Conservation (phyloP, 2,329 filamentous ascomycete genomes). For the Verticillium albo-atrum region DNA sequence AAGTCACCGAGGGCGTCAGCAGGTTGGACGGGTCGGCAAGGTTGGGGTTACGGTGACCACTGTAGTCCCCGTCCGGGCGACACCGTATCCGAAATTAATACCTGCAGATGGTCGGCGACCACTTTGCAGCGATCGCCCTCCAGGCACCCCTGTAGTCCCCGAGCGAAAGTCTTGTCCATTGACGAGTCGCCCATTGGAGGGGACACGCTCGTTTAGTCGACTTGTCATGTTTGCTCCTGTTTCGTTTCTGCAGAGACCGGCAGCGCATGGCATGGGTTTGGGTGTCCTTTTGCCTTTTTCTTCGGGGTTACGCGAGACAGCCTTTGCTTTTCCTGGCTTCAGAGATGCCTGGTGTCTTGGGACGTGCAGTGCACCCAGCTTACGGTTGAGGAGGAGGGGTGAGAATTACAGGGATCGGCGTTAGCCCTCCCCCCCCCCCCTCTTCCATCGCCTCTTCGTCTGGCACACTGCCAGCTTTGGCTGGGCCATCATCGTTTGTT, state of each 20-base stretch:
- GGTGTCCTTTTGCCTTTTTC: not conserved
- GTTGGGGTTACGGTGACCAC: not conserved
- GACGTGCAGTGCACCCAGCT: not conserved
- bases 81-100: constrained; percentile 10
- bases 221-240: not conserved
- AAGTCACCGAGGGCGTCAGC: too few relatives aligned
- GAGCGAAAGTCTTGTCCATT: not conserved
- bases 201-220: not conserved
- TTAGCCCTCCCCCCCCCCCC: not conserved
- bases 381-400: not conserved
- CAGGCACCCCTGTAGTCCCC: not conserved
- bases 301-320: not conserved
- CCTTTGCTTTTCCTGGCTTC: not conserved
- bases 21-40: not conserved
- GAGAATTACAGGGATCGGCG: not conserved
- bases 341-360: not conserved
- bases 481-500: too few relatives aligned
- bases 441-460: not conserved
- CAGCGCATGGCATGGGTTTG: not conserved
- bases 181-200: not conserved
- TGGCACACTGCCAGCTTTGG: too few relatives aligned
- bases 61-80: constrained; percentile 3
- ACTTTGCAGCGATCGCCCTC: constrained; percentile 1
- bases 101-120: constrained; percentile 9
- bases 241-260: not conserved